Conservation (phyloP, 495 filamentous ascomycete genomes). For the Hyaloscypha finlandica region DNA sequence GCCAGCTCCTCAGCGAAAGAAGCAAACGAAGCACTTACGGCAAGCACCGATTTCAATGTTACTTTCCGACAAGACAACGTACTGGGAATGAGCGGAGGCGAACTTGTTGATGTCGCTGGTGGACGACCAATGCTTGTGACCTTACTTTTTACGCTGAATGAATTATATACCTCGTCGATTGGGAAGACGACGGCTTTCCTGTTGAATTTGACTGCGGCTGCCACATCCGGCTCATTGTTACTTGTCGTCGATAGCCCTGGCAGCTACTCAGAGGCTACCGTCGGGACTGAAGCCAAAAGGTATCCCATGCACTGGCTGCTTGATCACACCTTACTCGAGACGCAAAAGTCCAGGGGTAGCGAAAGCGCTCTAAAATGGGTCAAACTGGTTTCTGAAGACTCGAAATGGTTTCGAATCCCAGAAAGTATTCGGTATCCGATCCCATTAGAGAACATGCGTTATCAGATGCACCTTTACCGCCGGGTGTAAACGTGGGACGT, state of each 20-base stretch:
- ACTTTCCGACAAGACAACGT: constrained; percentile 64
- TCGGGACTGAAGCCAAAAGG: constrained; percentile 62
- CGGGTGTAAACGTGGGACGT: constrained; percentile 12
- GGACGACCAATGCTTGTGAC: constrained; percentile 58
- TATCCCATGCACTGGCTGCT: constrained; percentile 96
- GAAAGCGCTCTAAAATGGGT: constrained; percentile 56
- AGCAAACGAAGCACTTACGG: constrained; percentile 35
- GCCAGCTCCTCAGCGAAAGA: constrained; percentile 53
- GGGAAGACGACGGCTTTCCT: constrained; percentile 74
- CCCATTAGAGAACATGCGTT: constrained; percentile 88
- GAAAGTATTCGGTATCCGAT: constrained; percentile 76
- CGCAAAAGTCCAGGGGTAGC: constrained; percentile 25
- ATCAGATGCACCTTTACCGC: constrained; percentile 81
- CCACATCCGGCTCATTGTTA: constrained; percentile 63
- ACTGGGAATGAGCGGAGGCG: constrained; percentile 48
- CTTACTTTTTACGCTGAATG: constrained; percentile 94
- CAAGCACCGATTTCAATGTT: constrained; percentile 38
- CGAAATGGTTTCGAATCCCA: constrained; percentile 79
- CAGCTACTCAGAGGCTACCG: constrained; percentile 77
- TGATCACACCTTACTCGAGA: constrained; percentile 71
- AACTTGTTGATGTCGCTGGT: constrained; percentile 44
- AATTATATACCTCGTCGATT: constrained; percentile 80
- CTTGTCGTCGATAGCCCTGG: constrained; percentile 93
- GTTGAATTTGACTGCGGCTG: constrained; percentile 56
- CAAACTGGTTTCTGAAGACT: constrained; percentile 70